These are phyloP conservation scores for Auriculariales sp. DNA, from an alignment of 768 basidiomycete species.

Conservation along the genomic window DNA sequence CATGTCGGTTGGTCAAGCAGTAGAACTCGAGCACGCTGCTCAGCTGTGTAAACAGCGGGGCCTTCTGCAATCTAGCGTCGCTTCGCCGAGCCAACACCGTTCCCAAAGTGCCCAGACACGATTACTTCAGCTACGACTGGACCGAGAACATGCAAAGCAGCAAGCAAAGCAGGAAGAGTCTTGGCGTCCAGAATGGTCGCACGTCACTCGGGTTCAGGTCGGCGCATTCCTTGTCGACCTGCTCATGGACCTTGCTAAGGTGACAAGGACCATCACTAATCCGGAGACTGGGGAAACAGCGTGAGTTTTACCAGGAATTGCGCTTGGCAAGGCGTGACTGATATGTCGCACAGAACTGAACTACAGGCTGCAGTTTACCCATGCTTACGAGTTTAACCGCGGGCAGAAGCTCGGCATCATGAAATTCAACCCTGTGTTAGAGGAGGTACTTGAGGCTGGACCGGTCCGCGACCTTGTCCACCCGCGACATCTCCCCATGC, in stretches of 20 bases:
- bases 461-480: conserved; percentile 56
- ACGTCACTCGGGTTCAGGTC: conserved; percentile 55
- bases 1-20: conserved; percentile 62
- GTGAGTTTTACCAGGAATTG: no score
- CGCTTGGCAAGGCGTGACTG: no score
- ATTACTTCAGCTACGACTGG: conserved; percentile 48
- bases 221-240: conserved; percentile 74
- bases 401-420: conserved; percentile 90
- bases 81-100: conserved; percentile 29
- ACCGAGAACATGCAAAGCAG: conserved; percentile 47
- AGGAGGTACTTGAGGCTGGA: conserved; percentile 66
- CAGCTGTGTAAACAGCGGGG: conserved; percentile 35
- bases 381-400: conserved; percentile 85
- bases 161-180: conserved; percentile 50
- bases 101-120: conserved; percentile 43
- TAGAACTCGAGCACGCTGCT: conserved; percentile 86
- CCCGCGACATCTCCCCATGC: conserved; percentile 92
- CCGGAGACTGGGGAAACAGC: conserved; percentile 43
- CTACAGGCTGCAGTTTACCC: conserved; percentile 81
- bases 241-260: conserved; percentile 71
- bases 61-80: conserved; percentile 20
- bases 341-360: conserved; percentile 39
- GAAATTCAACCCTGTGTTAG: conserved; percentile 67
- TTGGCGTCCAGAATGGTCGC: conserved; percentile 78
- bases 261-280: conserved; percentile 44